Evolutionary conservation across 1,284 basidiomycete species (phyloP).

Genomic region (Tilletia horrida): DNA sequence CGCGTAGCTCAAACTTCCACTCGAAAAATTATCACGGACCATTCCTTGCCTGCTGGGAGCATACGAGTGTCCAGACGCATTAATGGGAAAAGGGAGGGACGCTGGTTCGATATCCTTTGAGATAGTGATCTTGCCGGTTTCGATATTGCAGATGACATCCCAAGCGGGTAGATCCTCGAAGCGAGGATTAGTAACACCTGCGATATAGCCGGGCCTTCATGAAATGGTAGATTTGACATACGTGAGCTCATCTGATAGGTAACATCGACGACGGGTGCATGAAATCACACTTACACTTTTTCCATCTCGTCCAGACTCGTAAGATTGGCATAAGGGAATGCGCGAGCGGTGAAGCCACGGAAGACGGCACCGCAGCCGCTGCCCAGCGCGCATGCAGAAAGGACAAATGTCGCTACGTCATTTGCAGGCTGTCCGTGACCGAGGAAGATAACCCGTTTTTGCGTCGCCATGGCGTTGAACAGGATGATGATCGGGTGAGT

Average conservation of each 20-base stretch:
- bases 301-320: conserved; percentile 84
- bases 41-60: conserved; percentile 34
- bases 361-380: conserved; percentile 78
- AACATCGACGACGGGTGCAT: neutral
- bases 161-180: conserved; percentile 81
- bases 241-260: no score
- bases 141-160: conserved; percentile 89
- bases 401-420: conserved; percentile 80
- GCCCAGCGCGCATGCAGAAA: conserved; percentile 86
- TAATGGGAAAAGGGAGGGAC: conserved; percentile 20
- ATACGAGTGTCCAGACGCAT: conserved; percentile 5
- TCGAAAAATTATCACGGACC: conserved; percentile 48
- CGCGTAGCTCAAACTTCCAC: conserved; percentile 33
- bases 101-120: conserved; percentile 71
- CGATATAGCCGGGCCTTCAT: conserved; percentile 80
- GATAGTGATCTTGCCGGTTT: conserved; percentile 77
- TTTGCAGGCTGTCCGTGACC: conserved; percentile 73
- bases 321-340: conserved; percentile 90
- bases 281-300: conserved; percentile 62
- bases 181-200: conserved; percentile 92
- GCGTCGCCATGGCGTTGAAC: conserved; percentile 88
- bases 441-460: conserved; percentile 89
- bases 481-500: conserved; percentile 91
- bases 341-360: conserved; percentile 77
- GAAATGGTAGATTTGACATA: no score